phyloP scores from a whole-genome alignment of 2,329 filamentous ascomycete genomes.

The Ascosphaera aggregata region DNA sequence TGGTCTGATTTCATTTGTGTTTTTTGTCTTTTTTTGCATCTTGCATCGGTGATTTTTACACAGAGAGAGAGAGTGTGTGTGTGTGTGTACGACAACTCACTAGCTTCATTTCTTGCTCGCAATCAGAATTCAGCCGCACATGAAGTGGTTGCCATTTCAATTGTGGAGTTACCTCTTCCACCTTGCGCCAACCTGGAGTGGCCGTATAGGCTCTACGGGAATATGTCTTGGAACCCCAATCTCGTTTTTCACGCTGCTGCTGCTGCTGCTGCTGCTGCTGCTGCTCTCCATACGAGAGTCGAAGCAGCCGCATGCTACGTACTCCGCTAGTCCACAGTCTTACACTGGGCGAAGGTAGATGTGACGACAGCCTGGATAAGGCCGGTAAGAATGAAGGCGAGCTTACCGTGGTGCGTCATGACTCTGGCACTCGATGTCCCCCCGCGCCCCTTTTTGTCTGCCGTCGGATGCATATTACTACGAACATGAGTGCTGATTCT shows the following conservation, averaged over 20 bases:
- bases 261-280: too few relatives aligned
- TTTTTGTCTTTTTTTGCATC: too few relatives aligned
- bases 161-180: slow-evolving; percentile 47
- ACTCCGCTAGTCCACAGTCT: slow-evolving; percentile 72
- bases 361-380: slow-evolving; percentile 36
- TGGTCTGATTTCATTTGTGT: too few relatives aligned
- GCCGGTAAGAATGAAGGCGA: slow-evolving; percentile 52
- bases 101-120: background rate
- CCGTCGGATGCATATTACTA: too few relatives aligned
- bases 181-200: slow-evolving; percentile 53
- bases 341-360: slow-evolving; percentile 46
- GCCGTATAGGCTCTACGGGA: slow-evolving; percentile 53
- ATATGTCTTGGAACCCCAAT: slow-evolving; percentile 93
- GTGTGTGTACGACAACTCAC: background rate
- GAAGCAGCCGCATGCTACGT: slow-evolving; percentile 61
- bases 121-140: slow-evolving; percentile 56
- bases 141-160: slow-evolving; percentile 52
- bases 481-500: too few relatives aligned
- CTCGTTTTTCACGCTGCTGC: too few relatives aligned
- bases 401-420: slow-evolving; percentile 42
- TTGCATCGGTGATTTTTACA: background rate
- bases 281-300: slow-evolving; percentile 53
- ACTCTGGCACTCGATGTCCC: too few relatives aligned
- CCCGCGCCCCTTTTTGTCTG: too few relatives aligned
- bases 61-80: background rate